phyloP scores from a whole-genome alignment of 2,329 filamentous ascomycete genomes.

The Hortaea werneckii region DNA sequence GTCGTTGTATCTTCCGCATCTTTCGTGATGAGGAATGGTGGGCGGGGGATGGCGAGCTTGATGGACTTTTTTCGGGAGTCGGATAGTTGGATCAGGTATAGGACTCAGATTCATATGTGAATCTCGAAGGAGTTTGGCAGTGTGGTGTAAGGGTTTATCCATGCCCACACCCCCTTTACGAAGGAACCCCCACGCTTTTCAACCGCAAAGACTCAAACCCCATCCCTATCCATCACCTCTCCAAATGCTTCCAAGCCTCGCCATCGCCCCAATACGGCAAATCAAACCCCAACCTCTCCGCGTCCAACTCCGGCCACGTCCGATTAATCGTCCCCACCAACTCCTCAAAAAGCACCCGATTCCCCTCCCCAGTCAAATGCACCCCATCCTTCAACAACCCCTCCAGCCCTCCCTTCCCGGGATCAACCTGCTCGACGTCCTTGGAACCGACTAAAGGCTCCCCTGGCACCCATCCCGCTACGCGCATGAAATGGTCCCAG shows the following conservation, averaged over 20 bases:
- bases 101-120: no score
- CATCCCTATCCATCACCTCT: background rate
- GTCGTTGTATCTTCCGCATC: background rate
- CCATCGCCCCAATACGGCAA: background rate
- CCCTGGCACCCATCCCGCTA: background rate
- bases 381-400: background rate
- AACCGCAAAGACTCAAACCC: no score
- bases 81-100: no score
- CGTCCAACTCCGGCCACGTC: background rate
- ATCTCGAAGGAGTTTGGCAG: no score
- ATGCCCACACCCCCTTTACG: no score
- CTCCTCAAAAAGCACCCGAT: background rate
- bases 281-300: background rate
- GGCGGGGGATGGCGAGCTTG: no score
- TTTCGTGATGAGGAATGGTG: background rate
- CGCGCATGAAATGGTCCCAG: background rate
- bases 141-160: no score
- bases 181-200: no score
- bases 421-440: background rate
- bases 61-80: no score
- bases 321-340: background rate
- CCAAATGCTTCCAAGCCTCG: background rate
- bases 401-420: background rate
- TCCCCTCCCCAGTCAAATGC: background rate
- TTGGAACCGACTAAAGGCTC: background rate